Evolutionary conservation across 1,284 basidiomycete genomes (phyloP), one percentile per base, ranked within the genome.

Genomic region (Peniophora sp.): DNA sequence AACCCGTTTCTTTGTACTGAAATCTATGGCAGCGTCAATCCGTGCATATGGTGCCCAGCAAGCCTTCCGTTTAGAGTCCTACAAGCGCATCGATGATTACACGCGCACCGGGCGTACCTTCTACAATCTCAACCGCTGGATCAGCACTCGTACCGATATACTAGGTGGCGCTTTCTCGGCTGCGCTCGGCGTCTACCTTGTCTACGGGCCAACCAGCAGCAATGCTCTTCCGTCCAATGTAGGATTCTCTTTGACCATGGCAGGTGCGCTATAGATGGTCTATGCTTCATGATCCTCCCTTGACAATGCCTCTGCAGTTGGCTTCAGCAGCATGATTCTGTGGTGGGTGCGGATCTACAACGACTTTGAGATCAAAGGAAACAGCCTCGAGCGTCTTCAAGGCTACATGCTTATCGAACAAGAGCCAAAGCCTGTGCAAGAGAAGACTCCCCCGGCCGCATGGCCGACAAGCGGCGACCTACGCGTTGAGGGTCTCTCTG

Each of bases 381-480:
- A 41, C 52, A 84, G 83, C 61, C 70, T 91, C 54, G 88, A 91
- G 62, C 78, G 89, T 27, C 83, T 92, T 49, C 77, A 85, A 59
- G 77, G 78, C 25, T 91, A 90, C 61, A 64, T 88, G 45, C 64
- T 71, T 14, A 86, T 89, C 51, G 85, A 87, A 50, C 85, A 89
- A 61, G 89, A 91, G 61, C 77, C 78, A 1, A 69, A 72, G 50
- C 60, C 75, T 1, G 72, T 71, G 0, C 61, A 68, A 22, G 60
- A 63, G 12, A 79, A 79, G 6, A 67, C 73, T 41, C 87, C 88
- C 25, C 85, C 89, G 2, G 88, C 88, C 0, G 80, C 85, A 54
- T 91, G 89, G 88, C 89, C 89, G 0, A 74, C 83, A 0, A 84
- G 80, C 38, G 89, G 89, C 3, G 72, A 79, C 35, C 68, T 91